A percentile compares a stretch with the other conserved stretches of the same genome.
Conservation (phyloP, 2,329 filamentous ascomycete species). For the Alternaria solani region DNA sequence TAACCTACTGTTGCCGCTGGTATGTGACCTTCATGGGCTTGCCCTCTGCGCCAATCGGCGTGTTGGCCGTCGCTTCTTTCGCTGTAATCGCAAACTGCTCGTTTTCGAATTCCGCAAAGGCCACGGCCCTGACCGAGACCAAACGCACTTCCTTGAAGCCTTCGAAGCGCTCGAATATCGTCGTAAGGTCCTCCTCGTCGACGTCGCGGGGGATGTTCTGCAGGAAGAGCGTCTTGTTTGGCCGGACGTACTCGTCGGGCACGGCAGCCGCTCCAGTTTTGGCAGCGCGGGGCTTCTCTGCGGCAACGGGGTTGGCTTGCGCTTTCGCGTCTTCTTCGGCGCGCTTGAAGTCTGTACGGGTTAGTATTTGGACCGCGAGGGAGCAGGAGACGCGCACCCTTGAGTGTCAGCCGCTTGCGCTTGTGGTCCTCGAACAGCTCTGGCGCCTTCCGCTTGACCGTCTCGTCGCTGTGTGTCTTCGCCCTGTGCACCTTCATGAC, state of each 20-base stretch:
- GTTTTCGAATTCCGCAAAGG: conserved; percentile 94
- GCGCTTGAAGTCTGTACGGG: conserved; percentile 72
- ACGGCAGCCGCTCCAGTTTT: conserved; percentile 78
- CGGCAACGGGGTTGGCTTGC: conserved; percentile 71
- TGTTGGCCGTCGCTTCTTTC: conserved; percentile 90
- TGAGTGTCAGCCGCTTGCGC: conserved; percentile 82
- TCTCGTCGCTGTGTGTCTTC: conserved; percentile 85
- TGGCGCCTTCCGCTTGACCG: conserved; percentile 75
- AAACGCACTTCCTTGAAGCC: conserved; percentile 92
- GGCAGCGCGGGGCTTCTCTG: conserved; percentile 65
- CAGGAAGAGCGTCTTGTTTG: conserved; percentile 95
- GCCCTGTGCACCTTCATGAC: conserved; percentile 86
- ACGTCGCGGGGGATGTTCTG: conserved; percentile 90
- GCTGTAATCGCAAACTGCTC: conserved; percentile 90
- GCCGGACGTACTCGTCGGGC: conserved; percentile 96
- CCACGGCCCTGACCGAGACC: conserved; percentile 88
- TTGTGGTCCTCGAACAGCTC: conserved; percentile 91
- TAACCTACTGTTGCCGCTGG: conserved; percentile 75
- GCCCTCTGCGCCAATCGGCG: conserved; percentile 75
- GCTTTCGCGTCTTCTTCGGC: conserved; percentile 81
- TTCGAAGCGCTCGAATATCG: conserved; percentile 87
- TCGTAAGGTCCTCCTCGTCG: conserved; percentile 78
- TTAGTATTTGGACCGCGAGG: conserved; percentile 45
- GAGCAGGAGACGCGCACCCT: conserved; percentile 67
- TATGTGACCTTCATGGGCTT: conserved; percentile 94